Evolutionary conservation across 2,329 filamentous ascomycete species (phyloP), one percentile per base, ranked within the genome.

Genomic region (Lecanicillium sp.): DNA sequence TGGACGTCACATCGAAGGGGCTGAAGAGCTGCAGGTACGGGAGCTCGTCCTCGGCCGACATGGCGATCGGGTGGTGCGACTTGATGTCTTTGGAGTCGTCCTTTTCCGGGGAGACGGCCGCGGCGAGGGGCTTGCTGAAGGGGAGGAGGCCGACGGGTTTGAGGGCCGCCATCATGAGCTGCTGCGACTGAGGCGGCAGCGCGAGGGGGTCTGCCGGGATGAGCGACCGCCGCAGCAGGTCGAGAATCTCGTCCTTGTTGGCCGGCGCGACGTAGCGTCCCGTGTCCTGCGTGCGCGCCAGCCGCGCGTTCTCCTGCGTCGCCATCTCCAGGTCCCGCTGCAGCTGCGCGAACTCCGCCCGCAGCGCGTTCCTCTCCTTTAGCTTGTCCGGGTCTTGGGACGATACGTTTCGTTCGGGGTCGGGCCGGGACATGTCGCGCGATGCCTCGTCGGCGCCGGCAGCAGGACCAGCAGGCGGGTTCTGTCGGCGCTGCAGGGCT

Each of bases 11-110:
- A 0, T 70, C 70, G 12, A 93, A 73, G 0, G 84, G 79, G 0
- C 80, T 86, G 56, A 93, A 89, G 8, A 84, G 72, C 38, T 84
- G 78, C 0, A 90, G 71, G 54, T 84, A 89, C 0, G 84, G 80
- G 2, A 86, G 66, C 42, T 85, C 79, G 51, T 90, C 79, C 0
- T 74, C 69, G 2, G 84, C 72, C 1, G 77, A 73, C 66, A 90
- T 72, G 1, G 72, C 72, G 2, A 81, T 58, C 0, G 84, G 87
- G 44, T 79, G 75, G 58, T 90, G 86, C 1, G 84, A 86, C 43
- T 62, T 66, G 51, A 70, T 62, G 7, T 75, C 61, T 2, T 68
- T 57, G 4, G 69, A 58, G 10, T 65, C 60, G 10, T 61, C 54
- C 30, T 59, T 55, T 0, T 62, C 55, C 3, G 59, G 9, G 3